Base-by-base conservation (phyloP, 805 yeast genomes). In the Metschnikowia lachancei region DNA sequence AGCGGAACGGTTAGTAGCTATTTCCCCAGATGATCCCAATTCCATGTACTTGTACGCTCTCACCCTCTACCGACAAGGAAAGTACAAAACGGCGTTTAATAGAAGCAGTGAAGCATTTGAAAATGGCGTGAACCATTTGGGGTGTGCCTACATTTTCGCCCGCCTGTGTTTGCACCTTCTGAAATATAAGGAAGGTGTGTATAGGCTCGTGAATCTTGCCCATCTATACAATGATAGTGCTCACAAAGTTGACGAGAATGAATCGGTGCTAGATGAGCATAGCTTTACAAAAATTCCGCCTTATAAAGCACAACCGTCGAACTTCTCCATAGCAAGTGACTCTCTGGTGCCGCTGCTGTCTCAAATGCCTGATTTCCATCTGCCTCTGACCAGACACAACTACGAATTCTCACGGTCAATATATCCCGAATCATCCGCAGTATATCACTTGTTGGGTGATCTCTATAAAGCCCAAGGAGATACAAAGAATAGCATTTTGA, bases 81-180 rank as follows among this genome's bases (percentile, higher is more conserved):
- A 83, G 54, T 80, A 66, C 64, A 82, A 83, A 50, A 69, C 88
- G 1, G 89, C 88, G 1, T 82, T 75, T 55, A 74, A 80, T 47
- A 59, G 56, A 33, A 58, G 70, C 35, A 59, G 60, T 17, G 41
- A 52, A 16, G 51, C 51, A 5, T 60, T 75, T 5, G 67, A 74
- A 19, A 72, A 75, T 17, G 41, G 51, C 24, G 72, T 74, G 39
- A 63, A 69, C 18, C 89, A 87, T 63, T 67, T 81, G 32, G 95
- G 95, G 1, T 88, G 96, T 60, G 74, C 83, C 0, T 91, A 79
- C 61, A 63, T 91, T 0, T 87, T 78, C 66, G 95, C 87, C 1
- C 77, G 79, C 56, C 78, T 86, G 60, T 81, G 89, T 43, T 61
- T 82, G 46, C 68, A 74, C 39, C 65, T 86, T 45, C 76, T 77